Evolutionary conservation across 2,329 filamentous ascomycete species (phyloP).

Genomic region (Colletotrichum sp.): DNA sequence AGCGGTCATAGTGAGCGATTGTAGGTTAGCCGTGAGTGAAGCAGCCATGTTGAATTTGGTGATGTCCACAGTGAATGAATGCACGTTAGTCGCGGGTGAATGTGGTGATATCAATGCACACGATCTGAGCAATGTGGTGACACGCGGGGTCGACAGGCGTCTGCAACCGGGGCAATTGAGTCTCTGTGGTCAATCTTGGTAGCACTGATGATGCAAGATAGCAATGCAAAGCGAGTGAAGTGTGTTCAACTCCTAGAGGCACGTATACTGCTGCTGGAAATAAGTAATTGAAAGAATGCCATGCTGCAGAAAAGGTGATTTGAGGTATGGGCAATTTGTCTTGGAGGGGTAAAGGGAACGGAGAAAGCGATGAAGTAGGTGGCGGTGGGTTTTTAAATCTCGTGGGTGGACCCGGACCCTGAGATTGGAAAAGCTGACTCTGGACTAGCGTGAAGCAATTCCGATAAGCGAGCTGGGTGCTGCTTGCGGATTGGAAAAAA

Average conservation of each 20-base stretch:
- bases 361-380: neutral
- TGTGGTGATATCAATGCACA: neutral
- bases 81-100: neutral
- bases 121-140: neutral
- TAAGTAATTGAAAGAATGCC: neutral
- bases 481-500: neutral
- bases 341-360: neutral
- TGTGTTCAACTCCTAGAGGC: neutral
- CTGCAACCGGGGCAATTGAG: neutral
- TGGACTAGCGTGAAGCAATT: constrained; percentile 12
- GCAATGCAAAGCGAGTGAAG: neutral
- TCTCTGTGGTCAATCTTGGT: neutral
- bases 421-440: neutral
- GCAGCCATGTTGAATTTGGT: neutral
- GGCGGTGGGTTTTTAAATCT: neutral
- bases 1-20: neutral
- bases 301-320: neutral
- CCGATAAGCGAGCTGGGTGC: neutral
- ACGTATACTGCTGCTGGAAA: neutral
- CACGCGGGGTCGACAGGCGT: neutral
- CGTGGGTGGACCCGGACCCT: constrained; percentile 1
- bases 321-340: neutral
- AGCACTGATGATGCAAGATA: neutral
- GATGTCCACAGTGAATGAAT: neutral
- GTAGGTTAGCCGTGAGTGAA: neutral